Evolutionary conservation across 352 stramenopile genomes (phyloP), one percentile per base, ranked within the genome.

Genomic region (Globisporangium polare): DNA sequence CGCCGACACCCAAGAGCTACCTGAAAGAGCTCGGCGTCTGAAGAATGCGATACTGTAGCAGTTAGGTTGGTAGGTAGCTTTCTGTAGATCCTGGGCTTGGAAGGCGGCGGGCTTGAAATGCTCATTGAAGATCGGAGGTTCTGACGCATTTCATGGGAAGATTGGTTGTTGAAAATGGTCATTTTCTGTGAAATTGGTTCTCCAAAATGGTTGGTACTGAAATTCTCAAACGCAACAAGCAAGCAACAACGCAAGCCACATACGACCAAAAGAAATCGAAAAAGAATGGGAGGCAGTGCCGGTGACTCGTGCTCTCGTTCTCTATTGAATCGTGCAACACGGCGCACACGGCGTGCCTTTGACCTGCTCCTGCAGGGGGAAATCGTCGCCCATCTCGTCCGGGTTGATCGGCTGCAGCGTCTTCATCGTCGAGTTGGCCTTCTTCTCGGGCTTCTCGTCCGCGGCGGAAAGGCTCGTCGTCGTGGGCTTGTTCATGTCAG

Each of bases 321-420:
- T 74, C 69, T 88, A 91, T 78, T 90, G 78, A 53, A 91, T 73
- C 53, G 76, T 74, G 77, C 81, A 91, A 52, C 83, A 93, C 26
- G 73, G 71, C 5, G 73, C 83, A 54, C 83, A 93, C 0, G 70
- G 66, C 15, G 72, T 76, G 47, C 68, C 69, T 47, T 77, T 71
- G 59, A 67, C 17, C 31, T 66, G 62, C 57, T 71, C 60, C 43
- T 71, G 62, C 9, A 31, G 41, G 33, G 47, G 24, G 17, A 37
- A 37, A 18, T 68, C 60, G 6, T 64, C 26, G 29, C 51, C 45
- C 43, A 56, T 43, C 17, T 71, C 57, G 49, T 69, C 58, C 42
- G 53, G 58, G 24, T 65, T 61, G 29, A 66, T 55, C 31, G 60
- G 58, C 31, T 53, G 58, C 20, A 31, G 37, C 17, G 51, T 33